Evolutionary conservation across 768 basidiomycete genomes (phyloP).

Genomic region (Lentinula detonsa): DNA sequence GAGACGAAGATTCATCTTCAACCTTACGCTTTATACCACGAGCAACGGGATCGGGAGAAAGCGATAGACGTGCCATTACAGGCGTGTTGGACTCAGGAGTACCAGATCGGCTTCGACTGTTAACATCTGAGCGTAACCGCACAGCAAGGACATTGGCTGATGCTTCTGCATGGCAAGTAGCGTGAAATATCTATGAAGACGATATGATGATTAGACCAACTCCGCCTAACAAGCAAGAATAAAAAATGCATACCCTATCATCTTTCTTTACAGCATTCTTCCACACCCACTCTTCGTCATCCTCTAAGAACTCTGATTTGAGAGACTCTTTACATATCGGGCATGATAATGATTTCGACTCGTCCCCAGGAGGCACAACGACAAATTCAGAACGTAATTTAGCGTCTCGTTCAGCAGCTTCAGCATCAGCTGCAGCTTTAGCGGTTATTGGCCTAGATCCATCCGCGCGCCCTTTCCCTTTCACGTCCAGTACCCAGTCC

Average conservation of each 20-base stretch:
- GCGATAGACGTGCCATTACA: constrained; percentile 20
- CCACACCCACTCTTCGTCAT: constrained; percentile 99
- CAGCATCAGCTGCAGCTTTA: constrained; percentile 56
- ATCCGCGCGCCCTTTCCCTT: constrained; percentile 65
- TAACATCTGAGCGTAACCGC: constrained; percentile 57
- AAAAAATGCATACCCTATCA: constrained; percentile 56
- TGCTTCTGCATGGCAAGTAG: constrained; percentile 89
- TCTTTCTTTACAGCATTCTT: constrained; percentile 83
- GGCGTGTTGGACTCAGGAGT: constrained; percentile 52
- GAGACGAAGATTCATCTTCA: constrained; percentile 39
- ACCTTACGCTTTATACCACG: constrained; percentile 75
- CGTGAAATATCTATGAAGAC: constrained; percentile 74
- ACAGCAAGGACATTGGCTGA: constrained; percentile 63
- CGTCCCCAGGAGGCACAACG: constrained; percentile 85
- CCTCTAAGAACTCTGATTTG: constrained; percentile 88
- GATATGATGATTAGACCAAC: constrained; percentile 5
- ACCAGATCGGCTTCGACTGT: constrained; percentile 61
- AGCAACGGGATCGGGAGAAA: constrained; percentile 47
- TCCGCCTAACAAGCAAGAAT: not conserved
- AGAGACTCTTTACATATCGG: constrained; percentile 95
- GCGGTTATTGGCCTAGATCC: constrained; percentile 42
- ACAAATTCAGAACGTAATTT: constrained; percentile 76
- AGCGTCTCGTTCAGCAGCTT: constrained; percentile 67
- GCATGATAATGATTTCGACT: constrained; percentile 79
- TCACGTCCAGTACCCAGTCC: constrained; percentile 86